Percentiles rank a stretch among this genome's conserved stretches.
Conservation (phyloP, 2,329 filamentous ascomycete genomes). For the Stachybotrys echinatus region DNA sequence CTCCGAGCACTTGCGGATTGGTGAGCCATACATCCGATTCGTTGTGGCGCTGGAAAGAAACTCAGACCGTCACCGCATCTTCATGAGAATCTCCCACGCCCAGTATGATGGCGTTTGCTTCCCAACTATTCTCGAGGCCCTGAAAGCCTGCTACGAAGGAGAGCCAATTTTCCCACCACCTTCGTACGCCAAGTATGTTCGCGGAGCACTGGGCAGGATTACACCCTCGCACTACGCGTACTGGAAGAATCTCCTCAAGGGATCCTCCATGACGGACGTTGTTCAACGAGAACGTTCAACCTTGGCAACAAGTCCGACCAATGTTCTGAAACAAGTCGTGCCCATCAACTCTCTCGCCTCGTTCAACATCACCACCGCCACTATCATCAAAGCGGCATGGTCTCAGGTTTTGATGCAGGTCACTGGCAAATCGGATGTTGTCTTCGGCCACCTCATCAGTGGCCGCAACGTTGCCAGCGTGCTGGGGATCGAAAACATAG, state of each 20-base stretch:
- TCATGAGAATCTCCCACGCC: conserved; percentile 32
- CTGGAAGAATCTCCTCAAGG: conserved; percentile 35
- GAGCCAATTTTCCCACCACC: conserved; percentile 14
- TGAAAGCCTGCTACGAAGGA: conserved; percentile 29
- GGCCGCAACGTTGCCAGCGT: conserved; percentile 29
- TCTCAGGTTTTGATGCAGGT: conserved; percentile 29
- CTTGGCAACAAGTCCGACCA: neutral
- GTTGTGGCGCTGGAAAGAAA: neutral
- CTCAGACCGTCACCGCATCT: conserved; percentile 4
- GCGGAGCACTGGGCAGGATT: conserved; percentile 2
- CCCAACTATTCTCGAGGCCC: conserved; percentile 28
- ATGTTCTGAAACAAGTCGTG: conserved; percentile 2
- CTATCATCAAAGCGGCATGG: conserved; percentile 41
- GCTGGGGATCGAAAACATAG: conserved; percentile 25
- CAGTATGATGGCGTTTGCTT: conserved; percentile 42
- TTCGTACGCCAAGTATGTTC: conserved; percentile 24
- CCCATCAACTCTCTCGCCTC: conserved; percentile 8
- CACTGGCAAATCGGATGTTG: conserved; percentile 28
- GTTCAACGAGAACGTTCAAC: conserved; percentile 4
- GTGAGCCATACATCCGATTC: conserved; percentile 2
- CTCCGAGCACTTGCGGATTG: neutral
- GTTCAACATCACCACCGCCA: conserved; percentile 22
- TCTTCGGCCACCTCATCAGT: conserved; percentile 34
- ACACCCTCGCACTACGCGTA: conserved; percentile 24
- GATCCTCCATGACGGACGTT: conserved; percentile 22